Percentiles rank a stretch among this genome's conserved stretches.
These are phyloP conservation scores for Calonectria henricotiae DNA, from an alignment of 2,329 filamentous ascomycete genomes.

Conservation along the genomic window DNA sequence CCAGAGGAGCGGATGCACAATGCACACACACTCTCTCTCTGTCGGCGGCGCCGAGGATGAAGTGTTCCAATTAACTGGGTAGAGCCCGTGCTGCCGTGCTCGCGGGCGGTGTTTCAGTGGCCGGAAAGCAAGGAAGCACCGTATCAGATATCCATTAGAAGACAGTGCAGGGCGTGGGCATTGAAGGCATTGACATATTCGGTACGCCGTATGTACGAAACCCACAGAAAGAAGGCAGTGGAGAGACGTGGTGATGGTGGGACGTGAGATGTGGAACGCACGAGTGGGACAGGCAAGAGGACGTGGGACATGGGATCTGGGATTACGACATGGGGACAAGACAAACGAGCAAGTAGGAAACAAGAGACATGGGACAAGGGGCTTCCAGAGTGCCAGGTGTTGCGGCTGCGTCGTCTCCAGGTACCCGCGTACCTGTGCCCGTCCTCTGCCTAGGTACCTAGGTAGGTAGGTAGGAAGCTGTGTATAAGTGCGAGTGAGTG, in stretches of 20 bases:
- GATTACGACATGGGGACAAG: constrained; percentile 26
- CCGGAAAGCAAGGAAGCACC: constrained; percentile 4
- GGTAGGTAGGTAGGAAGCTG: constrained; percentile 21
- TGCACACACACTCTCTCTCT: constrained; percentile 8
- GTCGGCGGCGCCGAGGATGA: constrained; percentile 30
- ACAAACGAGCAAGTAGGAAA: constrained; percentile 24
- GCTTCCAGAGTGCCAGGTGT: constrained; percentile 28
- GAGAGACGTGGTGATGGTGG: constrained; percentile 26
- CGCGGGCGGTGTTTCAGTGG: constrained; percentile 19
- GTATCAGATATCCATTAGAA: constrained; percentile 26
- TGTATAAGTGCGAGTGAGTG: constrained; percentile 2
- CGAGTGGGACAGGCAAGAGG: constrained; percentile 11
- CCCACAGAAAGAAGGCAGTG: constrained; percentile 18
- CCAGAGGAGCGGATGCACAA: constrained; percentile 12
- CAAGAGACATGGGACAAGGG: constrained; percentile 34
- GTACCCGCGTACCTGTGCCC: constrained; percentile 13
- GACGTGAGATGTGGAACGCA: constrained; percentile 29
- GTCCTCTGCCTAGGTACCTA: constrained; percentile 1
- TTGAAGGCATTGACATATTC: constrained; percentile 29
- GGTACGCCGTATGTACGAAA: constrained; percentile 18
- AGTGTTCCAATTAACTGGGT: constrained; percentile 46
- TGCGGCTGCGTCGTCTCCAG: constrained; percentile 27
- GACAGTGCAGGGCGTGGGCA: constrained; percentile 21
- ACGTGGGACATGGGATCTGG: constrained; percentile 25
- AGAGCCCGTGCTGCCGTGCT: constrained; percentile 27